Evolutionary conservation across 1,139 yeast species (phyloP).

Genomic region (Suhomyces bribrorum): DNA sequence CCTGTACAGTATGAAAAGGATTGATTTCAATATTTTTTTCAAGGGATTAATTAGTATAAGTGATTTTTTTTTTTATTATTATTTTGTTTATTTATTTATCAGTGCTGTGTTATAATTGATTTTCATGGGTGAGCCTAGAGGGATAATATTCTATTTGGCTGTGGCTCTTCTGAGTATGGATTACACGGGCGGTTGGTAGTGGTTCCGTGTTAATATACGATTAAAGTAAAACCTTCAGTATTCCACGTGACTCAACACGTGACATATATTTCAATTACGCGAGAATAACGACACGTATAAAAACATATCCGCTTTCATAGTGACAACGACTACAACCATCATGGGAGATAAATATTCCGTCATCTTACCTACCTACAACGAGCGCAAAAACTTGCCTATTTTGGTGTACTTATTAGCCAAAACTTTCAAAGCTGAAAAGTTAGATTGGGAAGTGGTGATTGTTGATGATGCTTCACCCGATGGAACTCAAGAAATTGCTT

Average conservation of each 20-base stretch:
- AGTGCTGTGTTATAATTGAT: slow-evolving; percentile 6
- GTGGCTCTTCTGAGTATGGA: not conserved
- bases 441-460: slow-evolving; percentile 77
- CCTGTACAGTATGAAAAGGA: slow-evolving; percentile 3
- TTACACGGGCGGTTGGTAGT: not conserved
- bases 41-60: not conserved
- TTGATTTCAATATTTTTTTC: slow-evolving; percentile 3
- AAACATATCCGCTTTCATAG: slow-evolving; percentile 1
- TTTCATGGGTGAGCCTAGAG: not conserved
- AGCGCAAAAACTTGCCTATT: slow-evolving; percentile 69
- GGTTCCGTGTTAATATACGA: not conserved
- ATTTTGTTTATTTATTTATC: not conserved
- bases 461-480: slow-evolving; percentile 85
- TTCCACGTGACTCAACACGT: no score
- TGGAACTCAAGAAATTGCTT: slow-evolving; percentile 76
- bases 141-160: not conserved
- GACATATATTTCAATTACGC: not conserved
- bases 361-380: slow-evolving; percentile 79
- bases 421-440: slow-evolving; percentile 59
- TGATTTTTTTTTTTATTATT: not conserved
- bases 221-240: not conserved
- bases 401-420: slow-evolving; percentile 70
- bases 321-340: slow-evolving; percentile 4
- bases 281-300: slow-evolving; percentile 8
- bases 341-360: slow-evolving; percentile 64